phyloP scores from a whole-genome alignment of 225 moss, liverwort and hornwort species.

The Rhytidiadelphus loreus region DNA sequence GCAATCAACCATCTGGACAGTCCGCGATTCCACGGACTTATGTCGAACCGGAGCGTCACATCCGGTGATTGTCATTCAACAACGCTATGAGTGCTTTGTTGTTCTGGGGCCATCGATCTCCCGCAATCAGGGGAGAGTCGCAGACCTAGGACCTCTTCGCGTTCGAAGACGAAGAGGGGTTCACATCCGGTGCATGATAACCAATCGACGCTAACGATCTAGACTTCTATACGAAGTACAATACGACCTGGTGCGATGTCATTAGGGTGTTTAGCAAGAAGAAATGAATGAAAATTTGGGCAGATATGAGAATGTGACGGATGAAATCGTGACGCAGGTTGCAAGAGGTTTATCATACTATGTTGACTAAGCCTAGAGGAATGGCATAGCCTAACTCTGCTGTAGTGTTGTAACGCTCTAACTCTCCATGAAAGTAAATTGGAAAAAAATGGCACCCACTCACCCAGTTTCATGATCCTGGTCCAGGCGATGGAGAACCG shows the following conservation, averaged over 20 bases:
- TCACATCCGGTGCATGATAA: not conserved
- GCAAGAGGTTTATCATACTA: not conserved
- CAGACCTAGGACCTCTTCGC: not conserved
- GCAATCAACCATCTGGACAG: not conserved
- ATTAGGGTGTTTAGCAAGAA: not conserved
- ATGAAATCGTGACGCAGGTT: not conserved
- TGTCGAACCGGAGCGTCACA: not conserved
- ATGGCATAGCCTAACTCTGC: not conserved
- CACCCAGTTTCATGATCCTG: slow-evolving; percentile 46
- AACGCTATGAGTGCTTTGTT: not conserved
- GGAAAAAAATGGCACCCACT: not conserved
- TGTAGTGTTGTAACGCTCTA: not conserved
- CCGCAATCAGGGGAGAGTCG: not conserved
- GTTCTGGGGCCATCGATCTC: not conserved
- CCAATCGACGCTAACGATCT: not conserved
- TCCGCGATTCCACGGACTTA: not conserved
- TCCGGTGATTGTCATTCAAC: not conserved
- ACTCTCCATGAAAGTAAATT: not conserved
- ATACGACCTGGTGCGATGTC: not conserved
- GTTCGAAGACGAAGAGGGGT: not conserved
- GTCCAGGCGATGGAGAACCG: slow-evolving; percentile 92
- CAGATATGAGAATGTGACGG: not conserved
- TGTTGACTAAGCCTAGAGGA: not conserved
- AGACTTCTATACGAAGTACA: not conserved
- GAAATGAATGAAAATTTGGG: not conserved